phyloP scores from a whole-genome alignment of 1,284 basidiomycete genomes.

The Austroboletus olivaceoglutinosus region DNA sequence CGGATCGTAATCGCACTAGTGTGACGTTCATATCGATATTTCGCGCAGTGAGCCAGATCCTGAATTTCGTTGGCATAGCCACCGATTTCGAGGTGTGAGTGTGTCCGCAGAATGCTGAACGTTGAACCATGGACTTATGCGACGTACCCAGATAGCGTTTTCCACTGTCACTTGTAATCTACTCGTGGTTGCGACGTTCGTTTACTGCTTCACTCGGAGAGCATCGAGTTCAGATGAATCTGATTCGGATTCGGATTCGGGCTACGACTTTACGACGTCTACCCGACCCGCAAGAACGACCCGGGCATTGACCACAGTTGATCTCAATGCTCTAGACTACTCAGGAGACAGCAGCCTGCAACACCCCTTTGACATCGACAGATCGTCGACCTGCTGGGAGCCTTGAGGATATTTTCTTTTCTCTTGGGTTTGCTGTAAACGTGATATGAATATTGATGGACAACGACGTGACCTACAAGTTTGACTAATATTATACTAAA shows the following conservation, averaged over 20 bases:
- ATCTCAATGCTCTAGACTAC: background rate
- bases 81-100: constrained; percentile 22
- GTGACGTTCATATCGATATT: constrained; percentile 18
- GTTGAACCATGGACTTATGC: constrained; percentile 9
- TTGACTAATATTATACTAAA: background rate
- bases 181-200: constrained; percentile 18
- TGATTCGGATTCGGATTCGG: constrained; percentile 1
- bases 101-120: background rate
- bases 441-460: background rate
- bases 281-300: background rate
- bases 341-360: background rate
- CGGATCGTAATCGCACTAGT: constrained; percentile 7
- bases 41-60: constrained; percentile 19
- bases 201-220: constrained; percentile 13
- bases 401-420: background rate
- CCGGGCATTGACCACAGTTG: constrained; percentile 9
- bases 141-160: constrained; percentile 11
- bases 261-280: constrained; percentile 6
- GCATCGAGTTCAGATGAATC: background rate
- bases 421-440: background rate
- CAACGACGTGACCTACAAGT: background rate
- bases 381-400: background rate
- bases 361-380: background rate
- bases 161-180: constrained; percentile 21
- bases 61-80: constrained; percentile 5